phyloP scores from a whole-genome alignment of 371 early-diverging fungal species.

The Apophysomyces variabilis region DNA sequence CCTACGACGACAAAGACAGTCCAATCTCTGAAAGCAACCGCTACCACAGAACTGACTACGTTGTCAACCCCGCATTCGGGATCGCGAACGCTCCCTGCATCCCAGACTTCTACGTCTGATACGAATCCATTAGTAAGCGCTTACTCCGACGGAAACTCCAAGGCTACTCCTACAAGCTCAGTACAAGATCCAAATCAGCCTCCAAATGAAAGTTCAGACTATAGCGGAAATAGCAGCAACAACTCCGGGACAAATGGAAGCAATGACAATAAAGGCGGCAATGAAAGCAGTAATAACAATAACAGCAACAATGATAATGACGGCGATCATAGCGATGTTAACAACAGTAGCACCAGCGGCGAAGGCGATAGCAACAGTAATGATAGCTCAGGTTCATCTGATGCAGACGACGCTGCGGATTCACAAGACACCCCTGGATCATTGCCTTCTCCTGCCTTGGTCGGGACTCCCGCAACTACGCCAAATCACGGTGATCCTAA shows the following conservation, averaged over 20 bases:
- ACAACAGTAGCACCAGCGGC: constrained; percentile 4
- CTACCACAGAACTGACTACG: neutral
- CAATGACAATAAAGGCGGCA: neutral
- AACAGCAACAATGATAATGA: constrained; percentile 10
- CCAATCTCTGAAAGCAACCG: neutral
- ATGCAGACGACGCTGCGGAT: neutral
- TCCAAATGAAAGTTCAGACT: too few relatives aligned
- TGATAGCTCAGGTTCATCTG: constrained; percentile 2
- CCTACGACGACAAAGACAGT: neutral
- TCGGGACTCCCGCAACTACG: constrained; percentile 1
- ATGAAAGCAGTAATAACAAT: neutral
- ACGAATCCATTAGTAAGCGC: neutral
- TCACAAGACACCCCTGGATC: neutral
- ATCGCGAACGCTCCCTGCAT: constrained; percentile 1
- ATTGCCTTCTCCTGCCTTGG: constrained; percentile 7
- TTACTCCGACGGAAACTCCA: neutral
- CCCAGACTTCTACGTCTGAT: neutral
- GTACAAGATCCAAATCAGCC: constrained; percentile 6
- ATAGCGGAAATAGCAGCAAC: neutral
- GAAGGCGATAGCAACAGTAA: constrained; percentile 5
- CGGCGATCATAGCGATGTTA: neutral
- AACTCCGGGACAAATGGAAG: neutral
- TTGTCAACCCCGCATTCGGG: constrained; percentile 10
- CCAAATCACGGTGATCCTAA: constrained; percentile 4
- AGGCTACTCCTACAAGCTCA: neutral